Conservation (phyloP, 371 early-diverging fungal genomes). For the Apophysomyces ossiformis region DNA sequence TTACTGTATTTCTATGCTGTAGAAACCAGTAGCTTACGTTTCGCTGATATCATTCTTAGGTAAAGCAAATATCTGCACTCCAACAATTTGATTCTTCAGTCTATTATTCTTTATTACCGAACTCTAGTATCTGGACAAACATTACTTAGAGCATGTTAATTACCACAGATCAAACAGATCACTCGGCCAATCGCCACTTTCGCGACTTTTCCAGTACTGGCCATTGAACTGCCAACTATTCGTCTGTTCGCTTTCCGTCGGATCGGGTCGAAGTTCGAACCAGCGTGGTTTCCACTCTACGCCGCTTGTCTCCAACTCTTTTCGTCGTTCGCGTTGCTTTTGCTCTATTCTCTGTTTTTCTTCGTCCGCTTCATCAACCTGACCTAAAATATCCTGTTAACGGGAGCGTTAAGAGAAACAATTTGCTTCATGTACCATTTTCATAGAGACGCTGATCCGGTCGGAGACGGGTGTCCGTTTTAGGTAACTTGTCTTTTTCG, state of each 20-base stretch:
- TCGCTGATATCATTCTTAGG: too few relatives aligned
- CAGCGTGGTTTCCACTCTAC: constrained; percentile 70
- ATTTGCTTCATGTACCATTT: constrained; percentile 52
- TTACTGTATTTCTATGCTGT: too few relatives aligned
- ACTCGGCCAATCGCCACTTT: constrained; percentile 41
- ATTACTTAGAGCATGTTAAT: neutral
- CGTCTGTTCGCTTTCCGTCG: constrained; percentile 50
- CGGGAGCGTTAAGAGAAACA: neutral
- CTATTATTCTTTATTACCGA: too few relatives aligned
- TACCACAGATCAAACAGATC: constrained; percentile 47
- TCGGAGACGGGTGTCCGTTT: constrained; percentile 89
- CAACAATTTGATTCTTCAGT: too few relatives aligned
- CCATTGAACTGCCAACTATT: constrained; percentile 77
- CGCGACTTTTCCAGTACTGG: constrained; percentile 81
- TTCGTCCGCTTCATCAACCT: constrained; percentile 78
- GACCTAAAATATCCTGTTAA: constrained; percentile 14
- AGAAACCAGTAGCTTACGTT: too few relatives aligned
- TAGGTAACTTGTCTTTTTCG: constrained; percentile 69
- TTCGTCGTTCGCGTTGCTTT: constrained; percentile 79
- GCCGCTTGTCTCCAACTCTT: constrained; percentile 66
- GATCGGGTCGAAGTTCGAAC: constrained; percentile 61
- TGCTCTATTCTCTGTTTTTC: constrained; percentile 87
- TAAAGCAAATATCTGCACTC: too few relatives aligned
- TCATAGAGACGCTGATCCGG: constrained; percentile 89
- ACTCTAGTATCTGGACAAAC: neutral